These are phyloP conservation scores for Theileria sp. DNA, from an alignment of 169 alveolate genomes.

Conservation along the genomic window DNA sequence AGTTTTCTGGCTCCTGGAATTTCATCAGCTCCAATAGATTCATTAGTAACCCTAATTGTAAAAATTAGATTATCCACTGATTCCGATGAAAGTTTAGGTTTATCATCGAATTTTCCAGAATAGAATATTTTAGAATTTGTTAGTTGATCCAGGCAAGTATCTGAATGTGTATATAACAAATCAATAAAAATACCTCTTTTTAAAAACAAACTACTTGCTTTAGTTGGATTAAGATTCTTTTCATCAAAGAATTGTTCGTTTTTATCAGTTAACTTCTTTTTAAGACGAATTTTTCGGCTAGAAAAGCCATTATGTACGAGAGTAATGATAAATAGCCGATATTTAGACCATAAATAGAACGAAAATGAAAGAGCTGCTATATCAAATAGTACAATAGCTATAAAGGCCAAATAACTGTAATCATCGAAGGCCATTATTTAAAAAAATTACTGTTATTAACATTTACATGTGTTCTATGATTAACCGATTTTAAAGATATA, in stretches of 20 bases:
- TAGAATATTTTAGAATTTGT: constrained; percentile 1
- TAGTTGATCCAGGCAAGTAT: not conserved
- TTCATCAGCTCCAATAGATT: constrained; percentile 22
- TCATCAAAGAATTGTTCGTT: not conserved
- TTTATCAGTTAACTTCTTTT: constrained; percentile 4
- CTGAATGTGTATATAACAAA: not conserved
- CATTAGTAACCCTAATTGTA: constrained; percentile 1
- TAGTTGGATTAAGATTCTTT: not conserved
- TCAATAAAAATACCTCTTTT: not conserved
- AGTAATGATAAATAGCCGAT: constrained; percentile 23
- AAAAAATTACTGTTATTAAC: not conserved
- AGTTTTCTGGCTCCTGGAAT: constrained; percentile 31
- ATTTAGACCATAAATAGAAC: constrained; percentile 25
- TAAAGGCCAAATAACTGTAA: constrained; percentile 24
- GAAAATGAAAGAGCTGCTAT: constrained; percentile 9
- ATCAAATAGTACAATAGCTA: constrained; percentile 28
- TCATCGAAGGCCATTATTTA: constrained; percentile 13
- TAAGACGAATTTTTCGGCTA: constrained; percentile 5
- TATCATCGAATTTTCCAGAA: constrained; percentile 3
- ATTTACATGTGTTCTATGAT: not conserved
- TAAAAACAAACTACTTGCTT: not conserved
- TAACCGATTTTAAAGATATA: not conserved
- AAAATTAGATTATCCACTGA: constrained; percentile 13
- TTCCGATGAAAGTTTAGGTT: not conserved
- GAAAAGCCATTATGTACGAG: constrained; percentile 26